A percentile compares a stretch with the other conserved stretches of the same genome.
Evolutionary conservation across 2,329 filamentous ascomycete genomes (phyloP).

Genomic region (Chaetomium globosum): DNA sequence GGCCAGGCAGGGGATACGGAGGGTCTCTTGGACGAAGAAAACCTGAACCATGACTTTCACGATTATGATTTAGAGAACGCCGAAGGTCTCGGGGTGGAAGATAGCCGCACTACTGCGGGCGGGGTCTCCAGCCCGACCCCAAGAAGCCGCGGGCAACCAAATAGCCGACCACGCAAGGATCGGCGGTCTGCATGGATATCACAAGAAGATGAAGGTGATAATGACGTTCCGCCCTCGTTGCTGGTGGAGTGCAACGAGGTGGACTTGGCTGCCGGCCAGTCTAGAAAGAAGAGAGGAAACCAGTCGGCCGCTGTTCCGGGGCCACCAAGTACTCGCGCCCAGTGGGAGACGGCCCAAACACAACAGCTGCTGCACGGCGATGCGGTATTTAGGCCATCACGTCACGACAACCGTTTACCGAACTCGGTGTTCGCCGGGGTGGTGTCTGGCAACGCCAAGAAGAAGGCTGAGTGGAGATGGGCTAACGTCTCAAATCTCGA

Average conservation of each 20-base stretch:
- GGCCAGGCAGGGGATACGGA: slow-evolving; percentile 49
- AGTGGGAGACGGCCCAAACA: slow-evolving; percentile 58
- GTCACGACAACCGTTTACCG: slow-evolving; percentile 37
- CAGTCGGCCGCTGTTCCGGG: slow-evolving; percentile 45
- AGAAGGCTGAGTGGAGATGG: slow-evolving; percentile 89
- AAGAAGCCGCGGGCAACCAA: slow-evolving; percentile 26
- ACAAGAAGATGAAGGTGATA: slow-evolving; percentile 55
- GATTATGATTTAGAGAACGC: slow-evolving; percentile 53
- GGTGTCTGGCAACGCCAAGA: slow-evolving; percentile 53
- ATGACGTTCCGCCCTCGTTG: slow-evolving; percentile 66
- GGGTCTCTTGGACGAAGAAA: slow-evolving; percentile 56
- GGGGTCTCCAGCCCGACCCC: slow-evolving; percentile 39
- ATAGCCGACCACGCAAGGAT: slow-evolving; percentile 30
- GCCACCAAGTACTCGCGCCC: slow-evolving; percentile 50
- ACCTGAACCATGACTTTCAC: slow-evolving; percentile 55
- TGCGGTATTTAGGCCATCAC: slow-evolving; percentile 36
- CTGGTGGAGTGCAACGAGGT: slow-evolving; percentile 58
- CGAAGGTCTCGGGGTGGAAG: slow-evolving; percentile 48
- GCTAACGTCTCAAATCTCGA: slow-evolving; percentile 89
- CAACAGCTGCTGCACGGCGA: slow-evolving; percentile 56
- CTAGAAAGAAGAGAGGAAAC: slow-evolving; percentile 31
- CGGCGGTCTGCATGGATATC: slow-evolving; percentile 35
- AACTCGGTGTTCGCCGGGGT: slow-evolving; percentile 38
- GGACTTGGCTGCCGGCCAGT: slow-evolving; percentile 24
- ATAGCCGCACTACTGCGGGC: slow-evolving; percentile 51